phyloP scores from a whole-genome alignment of 129 eudicot species.

The Pittosporum tobira region DNA sequence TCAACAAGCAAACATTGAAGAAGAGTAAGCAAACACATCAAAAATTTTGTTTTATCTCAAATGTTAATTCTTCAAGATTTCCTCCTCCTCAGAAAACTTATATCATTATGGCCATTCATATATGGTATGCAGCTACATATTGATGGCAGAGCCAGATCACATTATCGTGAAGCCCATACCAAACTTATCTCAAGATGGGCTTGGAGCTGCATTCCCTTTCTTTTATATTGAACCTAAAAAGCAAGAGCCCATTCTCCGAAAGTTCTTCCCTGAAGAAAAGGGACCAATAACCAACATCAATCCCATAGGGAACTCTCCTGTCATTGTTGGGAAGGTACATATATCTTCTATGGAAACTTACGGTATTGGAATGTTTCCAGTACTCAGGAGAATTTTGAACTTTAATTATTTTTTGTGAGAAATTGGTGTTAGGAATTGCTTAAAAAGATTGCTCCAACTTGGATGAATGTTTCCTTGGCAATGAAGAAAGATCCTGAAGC shows the following conservation, averaged over 20 bases:
- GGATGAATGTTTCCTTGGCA: constrained; percentile 97
- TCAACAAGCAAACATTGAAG: constrained; percentile 76
- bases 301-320: constrained; percentile 98
- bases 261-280: constrained; percentile 78
- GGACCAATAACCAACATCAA: constrained; percentile 91
- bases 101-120: constrained; percentile 2
- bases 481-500: constrained; percentile 94
- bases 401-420: neutral
- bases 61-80: neutral
- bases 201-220: constrained; percentile 97
- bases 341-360: neutral
- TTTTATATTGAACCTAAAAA: constrained; percentile 94
- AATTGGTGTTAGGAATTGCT: constrained; percentile 60
- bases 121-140: constrained; percentile 61
- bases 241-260: constrained; percentile 60
- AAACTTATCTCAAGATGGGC: constrained; percentile 75
- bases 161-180: constrained; percentile 92
- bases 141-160: constrained; percentile 99
- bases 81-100: neutral
- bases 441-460: constrained; percentile 87
- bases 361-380: neutral
- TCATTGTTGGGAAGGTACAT: constrained; percentile 83
- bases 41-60: neutral
- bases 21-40: constrained; percentile 66
- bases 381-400: neutral